phyloP scores from a whole-genome alignment of 495 filamentous ascomycete genomes.

The Tetracladium marchalianum region DNA sequence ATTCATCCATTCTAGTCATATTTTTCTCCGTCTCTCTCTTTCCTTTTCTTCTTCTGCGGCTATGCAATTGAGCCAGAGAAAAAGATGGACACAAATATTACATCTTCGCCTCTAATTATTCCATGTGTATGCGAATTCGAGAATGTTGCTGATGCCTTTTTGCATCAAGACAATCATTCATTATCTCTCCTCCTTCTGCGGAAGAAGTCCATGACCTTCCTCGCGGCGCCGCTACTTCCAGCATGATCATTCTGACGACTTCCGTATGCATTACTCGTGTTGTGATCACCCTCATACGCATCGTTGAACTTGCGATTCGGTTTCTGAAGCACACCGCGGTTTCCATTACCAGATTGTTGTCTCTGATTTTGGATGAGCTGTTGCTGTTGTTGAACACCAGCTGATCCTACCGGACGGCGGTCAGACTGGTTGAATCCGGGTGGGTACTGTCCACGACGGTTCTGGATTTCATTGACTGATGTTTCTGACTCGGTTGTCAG shows the following conservation, averaged over 20 bases:
- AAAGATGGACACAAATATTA: neutral
- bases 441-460: conserved; percentile 14
- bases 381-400: conserved; percentile 11
- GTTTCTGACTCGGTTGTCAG: conserved; percentile 37
- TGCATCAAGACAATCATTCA: conserved; percentile 40
- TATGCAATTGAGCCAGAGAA: neutral
- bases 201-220: conserved; percentile 98
- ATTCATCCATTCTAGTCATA: no score
- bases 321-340: conserved; percentile 62
- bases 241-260: conserved; percentile 51
- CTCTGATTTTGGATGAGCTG: neutral
- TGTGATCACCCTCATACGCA: conserved; percentile 72
- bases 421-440: conserved; percentile 29
- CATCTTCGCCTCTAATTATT: neutral
- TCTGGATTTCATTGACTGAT: conserved; percentile 28
- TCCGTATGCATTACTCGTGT: conserved; percentile 27
- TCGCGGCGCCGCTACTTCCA: conserved; percentile 75
- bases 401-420: neutral
- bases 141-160: neutral
- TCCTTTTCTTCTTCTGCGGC: neutral
- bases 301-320: conserved; percentile 77
- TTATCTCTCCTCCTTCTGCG: conserved; percentile 68
- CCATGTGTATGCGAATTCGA: neutral
- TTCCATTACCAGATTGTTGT: conserved; percentile 23
- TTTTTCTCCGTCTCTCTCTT: no score